Evolutionary conservation across 2,329 filamentous ascomycete species (phyloP).

Genomic region (Paecilomyces dactylethromorphus): DNA sequence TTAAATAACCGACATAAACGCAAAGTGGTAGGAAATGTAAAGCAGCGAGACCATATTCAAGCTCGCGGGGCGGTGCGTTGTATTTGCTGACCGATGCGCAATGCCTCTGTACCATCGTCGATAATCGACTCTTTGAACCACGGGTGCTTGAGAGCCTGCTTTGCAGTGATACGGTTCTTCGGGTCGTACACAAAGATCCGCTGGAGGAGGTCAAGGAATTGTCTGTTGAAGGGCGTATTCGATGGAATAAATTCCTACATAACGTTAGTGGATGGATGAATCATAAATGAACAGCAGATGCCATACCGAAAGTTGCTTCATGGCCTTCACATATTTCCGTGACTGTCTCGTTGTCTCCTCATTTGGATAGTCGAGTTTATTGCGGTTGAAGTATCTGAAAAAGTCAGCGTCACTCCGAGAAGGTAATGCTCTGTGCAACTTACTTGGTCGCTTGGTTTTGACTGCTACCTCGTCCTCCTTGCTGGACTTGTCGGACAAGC

Average conservation of each 20-base stretch:
- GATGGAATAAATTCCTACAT: conserved; percentile 57
- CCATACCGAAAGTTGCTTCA: conserved; percentile 56
- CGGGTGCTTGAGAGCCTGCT: conserved; percentile 58
- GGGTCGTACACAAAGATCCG: conserved; percentile 63
- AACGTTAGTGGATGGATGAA: conserved; percentile 9
- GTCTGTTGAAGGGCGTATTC: conserved; percentile 53
- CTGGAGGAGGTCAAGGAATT: conserved; percentile 57
- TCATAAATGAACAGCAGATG: conserved; percentile 1
- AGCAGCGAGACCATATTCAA: conserved; percentile 5
- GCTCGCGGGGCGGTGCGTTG: conserved; percentile 19
- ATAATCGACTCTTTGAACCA: conserved; percentile 61
- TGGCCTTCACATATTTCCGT: conserved; percentile 61
- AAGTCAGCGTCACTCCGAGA: conserved; percentile 24
- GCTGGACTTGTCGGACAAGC: conserved; percentile 47
- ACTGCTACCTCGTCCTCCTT: conserved; percentile 39
- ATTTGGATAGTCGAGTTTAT: conserved; percentile 58
- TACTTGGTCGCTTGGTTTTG: conserved; percentile 52
- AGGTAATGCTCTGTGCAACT: conserved; percentile 18
- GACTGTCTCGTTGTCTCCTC: conserved; percentile 57
- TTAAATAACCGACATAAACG: neutral
- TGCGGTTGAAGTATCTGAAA: conserved; percentile 48
- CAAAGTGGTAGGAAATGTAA: neutral
- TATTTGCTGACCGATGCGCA: conserved; percentile 47
- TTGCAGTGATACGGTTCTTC: conserved; percentile 57
- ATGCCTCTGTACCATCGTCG: conserved; percentile 60